Base-by-base conservation (phyloP, 768 basidiomycete genomes). In the Sistotremastrum niveocremeum region DNA sequence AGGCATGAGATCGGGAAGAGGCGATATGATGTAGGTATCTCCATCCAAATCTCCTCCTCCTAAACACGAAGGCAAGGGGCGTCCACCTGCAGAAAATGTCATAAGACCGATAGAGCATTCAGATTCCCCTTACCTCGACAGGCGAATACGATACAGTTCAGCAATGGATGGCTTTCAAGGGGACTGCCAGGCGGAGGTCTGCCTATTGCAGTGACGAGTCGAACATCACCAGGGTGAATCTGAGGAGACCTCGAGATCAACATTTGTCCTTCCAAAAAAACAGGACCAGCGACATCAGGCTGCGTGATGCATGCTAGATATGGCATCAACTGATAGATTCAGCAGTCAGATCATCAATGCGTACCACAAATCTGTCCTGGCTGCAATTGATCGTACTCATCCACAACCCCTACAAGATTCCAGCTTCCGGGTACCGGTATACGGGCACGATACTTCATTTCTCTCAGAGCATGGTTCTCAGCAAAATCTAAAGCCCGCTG, bases 11-110 rank as follows among this genome's bases (percentile, higher is more conserved):
- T 57, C 52, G 34, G 56, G 58, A 65, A 65, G 39, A 39, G 35
- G 35, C 8, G 42, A 40, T n/a, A 73, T 37, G 53, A 71, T 72
- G 45, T 70, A 75, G 20, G 69, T 65, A 45, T 74, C 72, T 4
- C 72, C 73, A 50, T 75, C 73, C 40, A 74, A 57, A 56, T 75
- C 73, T 6, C 74, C 74, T 28, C 73, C 74, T 30, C 73, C 73
- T 10, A 76, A 65, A 48, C 62, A 65, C 7, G 69, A 70, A 1
- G 72, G 65, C 8, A 76, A 49, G 11, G 69, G 58, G 45, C 72
- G 63, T 35, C 60, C 35, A 6, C 72, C 72, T 62, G 65, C 68
- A 41, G 20, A 46, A 37, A 46, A 11, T 42, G 39, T 42, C 33
- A 2, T 33, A 32, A n/a, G 9, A 35, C 47, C 9, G 40, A 42